Base-by-base conservation (phyloP, 108 stramenopile genomes). In the Cyclotella cryptica region DNA sequence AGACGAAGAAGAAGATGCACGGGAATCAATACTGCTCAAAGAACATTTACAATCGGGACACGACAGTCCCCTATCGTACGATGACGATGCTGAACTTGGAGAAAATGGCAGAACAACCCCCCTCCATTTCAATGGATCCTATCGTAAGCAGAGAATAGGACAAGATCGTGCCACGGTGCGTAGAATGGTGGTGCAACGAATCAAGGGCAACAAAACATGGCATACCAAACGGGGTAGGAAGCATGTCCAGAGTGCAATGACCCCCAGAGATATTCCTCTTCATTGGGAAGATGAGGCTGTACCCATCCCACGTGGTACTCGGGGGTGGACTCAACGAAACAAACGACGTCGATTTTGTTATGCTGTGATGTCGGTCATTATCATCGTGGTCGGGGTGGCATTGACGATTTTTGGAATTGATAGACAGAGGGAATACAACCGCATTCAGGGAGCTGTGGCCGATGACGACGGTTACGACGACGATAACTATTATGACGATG, bases 101-200 rank as follows among this genome's bases (percentile, higher is more conserved):
- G 21, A 43, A 69, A 6, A 28, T 3, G 11, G 11, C 27, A 49
- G 35, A 52, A 17, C 17, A 18, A 19, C 28, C 39, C 12, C 28
- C 3, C 29, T 18, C 7, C 13, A 29, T 15, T 22, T 5, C 15
- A 60, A 60, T 6, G 24, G 15, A 27, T 27, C 21, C 1, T 29
- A 9, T 0, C n/a, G 12, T 3, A 52, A 69, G 13, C 11, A 30
- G 26, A 28, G 28, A 35, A 49, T 69, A 18, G 52, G 49, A 18
- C 28, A 54, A 28, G 64, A 74, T 57, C 62, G 74, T 9, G 74
- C 74, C 45, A 65, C 64, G 35, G 74, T 74, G n/a, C 30, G 74
- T 24, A 65, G 54, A 53, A 74, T 74, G 74, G 53, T 74, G 18
- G 17, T 49, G 39, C 74, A 74, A 46, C 39, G 44, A 17, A 11